These are phyloP conservation scores for Xerocomellus amylosporus DNA, from an alignment of 768 basidiomycete species.

Conservation along the genomic window DNA sequence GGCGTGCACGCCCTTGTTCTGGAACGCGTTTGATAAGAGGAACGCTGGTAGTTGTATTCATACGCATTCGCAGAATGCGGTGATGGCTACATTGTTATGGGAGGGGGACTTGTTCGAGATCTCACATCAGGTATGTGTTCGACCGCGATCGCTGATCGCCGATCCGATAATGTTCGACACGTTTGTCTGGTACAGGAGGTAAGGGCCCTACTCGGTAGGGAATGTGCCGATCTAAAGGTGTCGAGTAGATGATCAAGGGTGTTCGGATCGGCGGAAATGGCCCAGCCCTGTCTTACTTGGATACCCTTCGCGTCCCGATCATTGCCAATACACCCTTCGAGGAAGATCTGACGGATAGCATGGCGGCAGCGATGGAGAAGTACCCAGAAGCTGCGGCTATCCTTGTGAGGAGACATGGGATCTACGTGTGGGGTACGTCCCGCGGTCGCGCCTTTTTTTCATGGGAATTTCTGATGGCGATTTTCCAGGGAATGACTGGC, in stretches of 20 bases:
- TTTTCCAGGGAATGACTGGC: constrained; percentile 63
- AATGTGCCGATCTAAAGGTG: not conserved
- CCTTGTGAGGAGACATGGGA: constrained; percentile 74
- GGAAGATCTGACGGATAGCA: constrained; percentile 84
- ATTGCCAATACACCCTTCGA: constrained; percentile 91
- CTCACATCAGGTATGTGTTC: constrained; percentile 64
- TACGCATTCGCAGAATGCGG: constrained; percentile 87
- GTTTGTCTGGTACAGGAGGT: constrained; percentile 39
- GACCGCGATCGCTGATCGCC: constrained; percentile 1
- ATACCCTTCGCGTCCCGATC: constrained; percentile 82
- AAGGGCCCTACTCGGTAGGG: not conserved
- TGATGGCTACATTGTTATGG: constrained; percentile 84
- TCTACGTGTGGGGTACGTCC: constrained; percentile 79
- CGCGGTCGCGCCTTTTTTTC: not conserved
- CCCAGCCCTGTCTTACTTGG: constrained; percentile 73
- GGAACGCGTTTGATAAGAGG: constrained; percentile 83
- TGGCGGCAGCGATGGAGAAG: constrained; percentile 80
- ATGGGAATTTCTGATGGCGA: constrained; percentile 4
- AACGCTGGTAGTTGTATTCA: constrained; percentile 86
- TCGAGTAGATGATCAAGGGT: constrained; percentile 83
- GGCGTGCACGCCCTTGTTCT: constrained; percentile 88
- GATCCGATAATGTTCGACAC: not conserved
- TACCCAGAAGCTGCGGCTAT: constrained; percentile 78
- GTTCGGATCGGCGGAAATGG: constrained; percentile 77
- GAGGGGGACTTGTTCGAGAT: constrained; percentile 68